Conservation (phyloP, 352 stramenopile species). For the Phytopythium ostracodes region DNA sequence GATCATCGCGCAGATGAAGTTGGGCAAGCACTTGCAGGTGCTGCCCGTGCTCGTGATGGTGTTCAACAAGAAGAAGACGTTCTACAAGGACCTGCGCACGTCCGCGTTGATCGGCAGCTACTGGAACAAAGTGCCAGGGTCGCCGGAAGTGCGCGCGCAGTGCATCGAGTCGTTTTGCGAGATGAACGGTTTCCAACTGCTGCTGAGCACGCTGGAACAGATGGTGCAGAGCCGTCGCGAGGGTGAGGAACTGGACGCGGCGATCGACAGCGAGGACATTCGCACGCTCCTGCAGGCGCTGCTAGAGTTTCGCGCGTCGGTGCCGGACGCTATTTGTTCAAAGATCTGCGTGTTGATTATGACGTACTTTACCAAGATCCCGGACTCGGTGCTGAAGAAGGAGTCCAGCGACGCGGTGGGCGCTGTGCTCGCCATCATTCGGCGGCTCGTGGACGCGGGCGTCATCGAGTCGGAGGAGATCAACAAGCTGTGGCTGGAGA, state of each 20-base stretch:
- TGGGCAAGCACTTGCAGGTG: constrained; percentile 52
- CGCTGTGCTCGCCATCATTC: constrained; percentile 76
- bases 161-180: constrained; percentile 84
- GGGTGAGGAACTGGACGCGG: constrained; percentile 37
- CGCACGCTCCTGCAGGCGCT: constrained; percentile 77
- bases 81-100: constrained; percentile 87
- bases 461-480: constrained; percentile 45
- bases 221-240: constrained; percentile 50
- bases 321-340: constrained; percentile 57
- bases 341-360: constrained; percentile 76
- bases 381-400: constrained; percentile 79
- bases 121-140: constrained; percentile 84
- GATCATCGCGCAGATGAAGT: constrained; percentile 72
- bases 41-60: constrained; percentile 77
- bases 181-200: constrained; percentile 69
- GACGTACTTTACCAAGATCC: constrained; percentile 78
- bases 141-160: constrained; percentile 76
- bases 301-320: constrained; percentile 63
- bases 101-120: constrained; percentile 88
- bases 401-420: constrained; percentile 81
- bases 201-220: constrained; percentile 70
- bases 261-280: constrained; percentile 78
- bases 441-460: constrained; percentile 68
- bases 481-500: constrained; percentile 78
- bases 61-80: constrained; percentile 88